A percentile compares a stretch with the other conserved stretches of the same genome.
Conservation (phyloP, 768 basidiomycete species). For the Plicaturopsis crispa region DNA sequence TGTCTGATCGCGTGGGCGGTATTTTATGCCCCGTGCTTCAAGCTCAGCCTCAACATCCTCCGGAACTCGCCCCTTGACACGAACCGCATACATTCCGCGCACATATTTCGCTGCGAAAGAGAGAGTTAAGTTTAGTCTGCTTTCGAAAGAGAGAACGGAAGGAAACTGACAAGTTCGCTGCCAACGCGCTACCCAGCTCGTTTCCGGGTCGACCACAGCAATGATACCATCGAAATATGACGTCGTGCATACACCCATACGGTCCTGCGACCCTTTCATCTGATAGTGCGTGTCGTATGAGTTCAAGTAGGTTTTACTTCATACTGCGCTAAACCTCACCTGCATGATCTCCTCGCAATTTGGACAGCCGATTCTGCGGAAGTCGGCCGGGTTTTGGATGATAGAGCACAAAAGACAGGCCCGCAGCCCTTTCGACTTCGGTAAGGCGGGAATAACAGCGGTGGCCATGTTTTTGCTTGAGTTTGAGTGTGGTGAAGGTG, state of each 20-base stretch:
- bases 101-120: slow-evolving; percentile 91
- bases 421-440: slow-evolving; percentile 68
- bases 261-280: slow-evolving; percentile 86
- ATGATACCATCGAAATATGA: slow-evolving; percentile 91
- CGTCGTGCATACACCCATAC: slow-evolving; percentile 82
- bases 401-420: slow-evolving; percentile 94
- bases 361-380: slow-evolving; percentile 82
- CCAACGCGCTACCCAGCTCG: slow-evolving; percentile 96
- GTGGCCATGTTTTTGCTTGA: too few relatives aligned
- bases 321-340: slow-evolving; percentile 35
- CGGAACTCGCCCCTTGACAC: slow-evolving; percentile 78
- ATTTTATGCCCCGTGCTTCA: slow-evolving; percentile 69
- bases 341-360: slow-evolving; percentile 96
- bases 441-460: slow-evolving; percentile 48
- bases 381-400: slow-evolving; percentile 78
- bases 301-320: neutral
- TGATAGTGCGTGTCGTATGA: slow-evolving; percentile 21
- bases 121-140: slow-evolving; percentile 4
- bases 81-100: slow-evolving; percentile 89
- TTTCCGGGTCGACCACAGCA: slow-evolving; percentile 76
- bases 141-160: neutral
- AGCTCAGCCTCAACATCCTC: slow-evolving; percentile 82
- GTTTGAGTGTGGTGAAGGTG: too few relatives aligned
- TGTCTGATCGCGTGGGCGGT: slow-evolving; percentile 77
- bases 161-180: slow-evolving; percentile 75